Conservation (phyloP, 495 filamentous ascomycete species). For the Penicillium daleae region DNA sequence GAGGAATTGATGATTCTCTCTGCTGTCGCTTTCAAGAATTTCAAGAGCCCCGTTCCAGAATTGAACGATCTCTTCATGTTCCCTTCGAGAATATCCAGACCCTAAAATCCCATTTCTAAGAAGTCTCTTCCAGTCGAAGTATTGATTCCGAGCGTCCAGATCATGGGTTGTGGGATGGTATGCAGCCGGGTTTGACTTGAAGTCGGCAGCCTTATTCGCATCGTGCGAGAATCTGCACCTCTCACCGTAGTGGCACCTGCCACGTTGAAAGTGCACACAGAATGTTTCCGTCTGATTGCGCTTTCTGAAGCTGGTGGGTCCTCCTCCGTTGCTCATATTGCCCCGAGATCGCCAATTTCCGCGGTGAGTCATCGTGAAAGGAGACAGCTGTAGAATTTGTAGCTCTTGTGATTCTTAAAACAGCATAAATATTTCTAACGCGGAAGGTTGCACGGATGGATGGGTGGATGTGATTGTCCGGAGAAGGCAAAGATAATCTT, state of each 20-base stretch:
- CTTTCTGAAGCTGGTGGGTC: constrained; percentile 13
- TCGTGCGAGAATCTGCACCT: constrained; percentile 19
- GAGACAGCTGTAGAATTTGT: constrained; percentile 8
- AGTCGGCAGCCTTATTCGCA: constrained; percentile 7
- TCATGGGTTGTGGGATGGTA: constrained; percentile 8
- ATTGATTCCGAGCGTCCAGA: constrained; percentile 17
- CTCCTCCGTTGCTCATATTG: constrained; percentile 9
- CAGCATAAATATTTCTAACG: constrained; percentile 3
- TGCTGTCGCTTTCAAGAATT: constrained; percentile 19
- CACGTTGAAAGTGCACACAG: constrained; percentile 17
- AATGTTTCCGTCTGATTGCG: constrained; percentile 1
- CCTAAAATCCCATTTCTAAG: constrained; percentile 1
- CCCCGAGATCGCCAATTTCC: constrained; percentile 17
- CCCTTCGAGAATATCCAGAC: constrained; percentile 1
- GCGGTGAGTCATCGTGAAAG: constrained; percentile 7
- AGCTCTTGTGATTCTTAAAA: constrained; percentile 7
- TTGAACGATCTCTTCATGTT: constrained; percentile 10
- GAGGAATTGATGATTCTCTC: constrained; percentile 19
- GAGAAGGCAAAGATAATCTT: constrained; percentile 5
- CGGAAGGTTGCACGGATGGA: constrained; percentile 1
- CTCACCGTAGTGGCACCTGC: constrained; percentile 17
- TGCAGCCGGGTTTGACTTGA: not conserved
- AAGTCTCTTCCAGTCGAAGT: constrained; percentile 18
- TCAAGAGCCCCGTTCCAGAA: constrained; percentile 23
- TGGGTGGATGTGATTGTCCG: constrained; percentile 1